Base-by-base conservation (phyloP, 2,329 filamentous ascomycete genomes). In the Venturia oleaginea region DNA sequence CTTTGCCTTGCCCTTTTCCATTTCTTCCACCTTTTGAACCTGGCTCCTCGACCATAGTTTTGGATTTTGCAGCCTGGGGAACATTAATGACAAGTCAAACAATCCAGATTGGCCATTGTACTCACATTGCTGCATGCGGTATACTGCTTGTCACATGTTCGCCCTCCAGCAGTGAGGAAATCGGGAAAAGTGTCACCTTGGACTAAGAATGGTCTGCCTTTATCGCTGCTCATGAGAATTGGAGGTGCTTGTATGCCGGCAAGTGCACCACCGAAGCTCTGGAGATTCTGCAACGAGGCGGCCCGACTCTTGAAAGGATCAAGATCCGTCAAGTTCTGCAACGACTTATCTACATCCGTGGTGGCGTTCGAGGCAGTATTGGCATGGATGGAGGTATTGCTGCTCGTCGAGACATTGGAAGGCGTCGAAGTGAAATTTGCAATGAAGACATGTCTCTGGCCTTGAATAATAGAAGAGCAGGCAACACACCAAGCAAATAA, bases 171-270 rank as follows among this genome's bases (percentile, higher is more conserved):
- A 22, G 55, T 37, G 7, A n/a, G 3, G 38, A 66, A 66, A 46
- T 66, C 64, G 3, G 51, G 19, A 43, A 66, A 66, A 15, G 65
- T 66, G 32, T 63, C 55, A 19, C 48, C 51, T 59, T 59, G 46
- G 19, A 67, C 66, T 32, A 17, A 5, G 40, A 67, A 67, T 11
- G 65, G 65, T 34, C 61, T 40, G 19, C 43, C 38, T 24, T 27
- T 37, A 32, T 64, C 57, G 22, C 24, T 54, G 46, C 55, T 62
- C 48, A 27, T 37, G 17, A 24, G 38, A 46, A 67, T 67, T 11
- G 65, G 37, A 22, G 66, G 66, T 46, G 66, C 65, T 10, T 42
- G 11, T 22, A 65, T 43, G n/a, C 66, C 66, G 24, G 66, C 66
- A 11, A 67, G 55, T 22, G 60, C 32, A 19, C 66, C 65, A 34